Evolutionary conservation across 441 rosid species (phyloP).

Genomic region (Populus hybrid): DNA sequence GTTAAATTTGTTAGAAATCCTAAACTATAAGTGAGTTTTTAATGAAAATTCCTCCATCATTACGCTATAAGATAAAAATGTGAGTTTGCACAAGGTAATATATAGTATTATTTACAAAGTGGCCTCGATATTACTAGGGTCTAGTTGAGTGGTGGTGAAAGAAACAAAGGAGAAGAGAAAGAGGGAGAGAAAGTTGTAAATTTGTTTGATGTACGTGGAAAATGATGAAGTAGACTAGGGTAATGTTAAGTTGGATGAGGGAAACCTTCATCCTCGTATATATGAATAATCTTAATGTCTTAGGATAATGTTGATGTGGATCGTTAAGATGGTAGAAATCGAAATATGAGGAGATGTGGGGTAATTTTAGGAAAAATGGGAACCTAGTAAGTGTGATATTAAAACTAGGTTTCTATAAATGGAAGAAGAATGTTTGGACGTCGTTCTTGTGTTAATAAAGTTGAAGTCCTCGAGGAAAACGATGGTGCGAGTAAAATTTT

Average conservation of each 20-base stretch:
- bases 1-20: background rate
- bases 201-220: background rate
- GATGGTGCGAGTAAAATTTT: too few relatives aligned
- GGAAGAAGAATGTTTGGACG: background rate
- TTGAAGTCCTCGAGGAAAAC: too few relatives aligned
- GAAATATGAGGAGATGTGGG: background rate
- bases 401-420: background rate
- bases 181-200: background rate
- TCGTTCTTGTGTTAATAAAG: background rate
- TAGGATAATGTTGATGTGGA: background rate
- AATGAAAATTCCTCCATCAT: background rate
- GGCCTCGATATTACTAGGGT: too few relatives aligned
- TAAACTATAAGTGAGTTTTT: background rate
- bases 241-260: background rate
- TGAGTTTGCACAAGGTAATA: background rate
- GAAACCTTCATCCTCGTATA: background rate
- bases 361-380: background rate
- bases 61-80: too few relatives aligned
- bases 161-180: background rate
- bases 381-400: background rate
- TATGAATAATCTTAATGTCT: background rate
- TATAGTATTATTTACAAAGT: too few relatives aligned
- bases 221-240: background rate
- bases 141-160: background rate
- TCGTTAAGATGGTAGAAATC: background rate